Percentiles rank a stretch among this genome's conserved stretches.
phyloP scores from a whole-genome alignment of 2,329 filamentous ascomycete species.

The Penicillium olsonii region DNA sequence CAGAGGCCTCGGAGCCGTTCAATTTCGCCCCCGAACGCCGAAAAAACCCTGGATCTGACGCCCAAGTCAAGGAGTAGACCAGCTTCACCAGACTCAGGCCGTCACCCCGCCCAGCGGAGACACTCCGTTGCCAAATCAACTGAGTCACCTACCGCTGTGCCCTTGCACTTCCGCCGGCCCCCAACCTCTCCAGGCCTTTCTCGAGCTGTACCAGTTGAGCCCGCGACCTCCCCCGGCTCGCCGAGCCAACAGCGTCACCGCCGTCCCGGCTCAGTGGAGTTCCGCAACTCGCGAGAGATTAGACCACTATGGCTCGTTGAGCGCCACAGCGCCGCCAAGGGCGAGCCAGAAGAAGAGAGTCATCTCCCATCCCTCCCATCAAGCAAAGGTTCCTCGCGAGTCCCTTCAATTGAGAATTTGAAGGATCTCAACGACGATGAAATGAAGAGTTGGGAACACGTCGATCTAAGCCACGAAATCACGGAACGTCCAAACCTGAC shows the following conservation, averaged over 20 bases:
- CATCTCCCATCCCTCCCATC: slow-evolving; percentile 53
- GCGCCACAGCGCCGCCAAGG: slow-evolving; percentile 51
- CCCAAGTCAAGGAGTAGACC: slow-evolving; percentile 38
- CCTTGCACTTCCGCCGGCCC: slow-evolving; percentile 57
- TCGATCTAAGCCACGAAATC: slow-evolving; percentile 27
- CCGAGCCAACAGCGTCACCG: slow-evolving; percentile 47
- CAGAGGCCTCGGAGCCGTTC: slow-evolving; percentile 39
- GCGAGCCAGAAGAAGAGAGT: slow-evolving; percentile 42
- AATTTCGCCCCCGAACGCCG: slow-evolving; percentile 32
- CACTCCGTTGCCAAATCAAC: slow-evolving; percentile 31
- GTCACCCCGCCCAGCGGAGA: slow-evolving; percentile 25
- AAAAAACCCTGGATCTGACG: slow-evolving; percentile 29
- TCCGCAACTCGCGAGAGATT: slow-evolving; percentile 64
- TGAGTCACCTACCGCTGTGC: slow-evolving; percentile 57
- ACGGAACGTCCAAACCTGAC: slow-evolving; percentile 29
- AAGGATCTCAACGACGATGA: slow-evolving; percentile 28
- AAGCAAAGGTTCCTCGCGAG: slow-evolving; percentile 51
- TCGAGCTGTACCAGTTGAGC: slow-evolving; percentile 44
- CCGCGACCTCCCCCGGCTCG: slow-evolving; percentile 42
- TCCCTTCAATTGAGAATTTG: slow-evolving; percentile 48
- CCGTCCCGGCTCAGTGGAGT: slow-evolving; percentile 54
- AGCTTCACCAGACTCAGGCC: slow-evolving; percentile 30
- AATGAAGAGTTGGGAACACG: slow-evolving; percentile 32
- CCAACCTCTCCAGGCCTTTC: slow-evolving; percentile 48
- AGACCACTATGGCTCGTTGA: slow-evolving; percentile 83